Conservation (phyloP, 164 flowering plant species). For the Malania oleifera region DNA sequence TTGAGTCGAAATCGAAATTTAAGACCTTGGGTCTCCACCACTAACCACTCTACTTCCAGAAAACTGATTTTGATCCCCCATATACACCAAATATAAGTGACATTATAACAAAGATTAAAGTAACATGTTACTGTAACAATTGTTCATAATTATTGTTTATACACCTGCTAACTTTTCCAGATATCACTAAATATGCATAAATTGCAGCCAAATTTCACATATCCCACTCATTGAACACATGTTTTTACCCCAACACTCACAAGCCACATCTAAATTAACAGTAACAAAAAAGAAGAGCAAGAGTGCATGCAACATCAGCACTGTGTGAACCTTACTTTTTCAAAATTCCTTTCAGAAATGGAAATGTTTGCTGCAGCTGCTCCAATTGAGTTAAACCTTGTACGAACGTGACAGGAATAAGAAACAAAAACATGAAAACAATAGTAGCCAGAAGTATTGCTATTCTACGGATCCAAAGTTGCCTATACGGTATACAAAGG, state of each 20-base stretch:
- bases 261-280: neutral
- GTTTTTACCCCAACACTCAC: neutral
- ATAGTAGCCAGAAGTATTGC: slow-evolving; percentile 54
- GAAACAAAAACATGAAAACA: slow-evolving; percentile 64
- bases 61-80: neutral
- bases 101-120: too few relatives aligned
- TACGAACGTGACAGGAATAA: slow-evolving; percentile 71
- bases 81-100: too few relatives aligned
- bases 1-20: too few relatives aligned
- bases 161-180: neutral
- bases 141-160: neutral
- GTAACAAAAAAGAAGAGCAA: neutral
- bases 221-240: neutral
- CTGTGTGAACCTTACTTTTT: slow-evolving; percentile 43
- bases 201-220: neutral
- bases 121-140: too few relatives aligned
- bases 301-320: too few relatives aligned
- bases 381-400: slow-evolving; percentile 79
- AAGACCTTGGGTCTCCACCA: neutral
- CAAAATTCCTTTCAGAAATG: slow-evolving; percentile 59
- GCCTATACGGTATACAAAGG: slow-evolving; percentile 68
- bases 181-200: neutral
- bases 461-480: slow-evolving; percentile 83
- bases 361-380: slow-evolving; percentile 46
- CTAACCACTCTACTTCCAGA: neutral